phyloP scores from a whole-genome alignment of 441 rosid species.

The Gossypium davidsonii region DNA sequence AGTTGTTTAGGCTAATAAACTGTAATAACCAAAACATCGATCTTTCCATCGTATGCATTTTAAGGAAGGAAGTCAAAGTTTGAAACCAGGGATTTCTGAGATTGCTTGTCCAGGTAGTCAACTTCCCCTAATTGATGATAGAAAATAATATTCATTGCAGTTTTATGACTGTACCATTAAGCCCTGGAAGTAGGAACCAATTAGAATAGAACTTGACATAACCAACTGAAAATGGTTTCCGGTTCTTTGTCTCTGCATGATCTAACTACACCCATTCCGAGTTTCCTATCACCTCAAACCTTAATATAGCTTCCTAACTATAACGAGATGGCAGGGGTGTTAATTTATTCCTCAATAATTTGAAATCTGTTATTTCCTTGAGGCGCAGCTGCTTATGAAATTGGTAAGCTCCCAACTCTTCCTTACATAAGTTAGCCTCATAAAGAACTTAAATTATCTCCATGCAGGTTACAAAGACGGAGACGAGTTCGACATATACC shows the following conservation, averaged over 20 bases:
- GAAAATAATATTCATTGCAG: background rate
- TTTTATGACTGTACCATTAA: background rate
- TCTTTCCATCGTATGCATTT: background rate
- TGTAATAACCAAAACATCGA: background rate
- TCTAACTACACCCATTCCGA: background rate
- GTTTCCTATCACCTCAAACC: background rate
- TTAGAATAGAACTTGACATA: background rate
- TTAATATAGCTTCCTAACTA: background rate
- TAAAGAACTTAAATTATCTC: background rate
- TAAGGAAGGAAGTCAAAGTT: background rate
- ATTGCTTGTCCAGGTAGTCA: background rate
- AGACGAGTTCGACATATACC: conserved; percentile 67
- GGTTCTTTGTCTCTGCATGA: background rate
- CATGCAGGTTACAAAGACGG: conserved; percentile 77
- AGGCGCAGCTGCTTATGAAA: background rate
- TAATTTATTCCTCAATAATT: background rate
- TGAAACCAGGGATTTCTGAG: background rate
- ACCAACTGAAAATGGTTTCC: background rate
- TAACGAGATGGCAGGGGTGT: conserved; percentile 2
- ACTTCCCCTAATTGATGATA: background rate
- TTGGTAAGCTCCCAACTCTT: background rate
- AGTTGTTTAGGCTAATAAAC: background rate
- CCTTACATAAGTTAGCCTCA: background rate
- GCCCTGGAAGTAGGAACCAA: background rate
- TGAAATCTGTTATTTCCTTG: conserved; percentile 7